These are phyloP conservation scores for Mollisia scopiformis DNA, from an alignment of 2,329 filamentous ascomycete species.

Conservation along the genomic window DNA sequence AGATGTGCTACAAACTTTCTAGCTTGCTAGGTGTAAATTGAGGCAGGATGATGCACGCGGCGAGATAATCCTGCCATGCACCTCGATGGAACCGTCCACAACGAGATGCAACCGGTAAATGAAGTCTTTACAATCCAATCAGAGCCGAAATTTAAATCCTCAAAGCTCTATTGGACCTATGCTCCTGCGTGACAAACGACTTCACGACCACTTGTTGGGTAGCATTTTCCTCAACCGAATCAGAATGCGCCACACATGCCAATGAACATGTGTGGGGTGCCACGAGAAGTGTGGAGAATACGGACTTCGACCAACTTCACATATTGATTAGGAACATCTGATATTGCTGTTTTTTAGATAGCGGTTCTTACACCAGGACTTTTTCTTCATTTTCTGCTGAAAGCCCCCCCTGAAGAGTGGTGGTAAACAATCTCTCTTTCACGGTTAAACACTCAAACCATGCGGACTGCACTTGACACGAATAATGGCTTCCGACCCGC, in stretches of 20 bases:
- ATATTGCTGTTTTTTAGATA: background rate
- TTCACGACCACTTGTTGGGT: background rate
- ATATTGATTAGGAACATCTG: background rate
- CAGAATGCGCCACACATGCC: background rate
- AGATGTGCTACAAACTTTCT: no score
- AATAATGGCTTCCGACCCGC: background rate
- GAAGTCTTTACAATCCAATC: no score
- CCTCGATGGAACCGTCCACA: no score
- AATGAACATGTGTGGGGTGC: background rate
- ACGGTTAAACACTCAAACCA: background rate
- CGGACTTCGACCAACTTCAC: background rate
- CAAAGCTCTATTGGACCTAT: background rate
- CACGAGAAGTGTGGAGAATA: background rate
- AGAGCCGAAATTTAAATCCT: no score
- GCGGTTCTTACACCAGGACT: background rate
- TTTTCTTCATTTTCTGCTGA: no score
- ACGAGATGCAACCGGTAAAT: no score
- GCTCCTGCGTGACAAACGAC: background rate
- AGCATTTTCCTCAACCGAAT: background rate
- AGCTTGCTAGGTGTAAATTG: no score
- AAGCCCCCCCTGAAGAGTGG: no score
- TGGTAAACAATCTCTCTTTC: background rate
- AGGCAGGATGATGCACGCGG: no score
- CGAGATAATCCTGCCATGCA: background rate
- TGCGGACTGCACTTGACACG: background rate